A percentile compares a stretch with the other conserved stretches of the same genome.
phyloP scores from a whole-genome alignment of 2,329 filamentous ascomycete genomes.

The Nemania bipapillata region DNA sequence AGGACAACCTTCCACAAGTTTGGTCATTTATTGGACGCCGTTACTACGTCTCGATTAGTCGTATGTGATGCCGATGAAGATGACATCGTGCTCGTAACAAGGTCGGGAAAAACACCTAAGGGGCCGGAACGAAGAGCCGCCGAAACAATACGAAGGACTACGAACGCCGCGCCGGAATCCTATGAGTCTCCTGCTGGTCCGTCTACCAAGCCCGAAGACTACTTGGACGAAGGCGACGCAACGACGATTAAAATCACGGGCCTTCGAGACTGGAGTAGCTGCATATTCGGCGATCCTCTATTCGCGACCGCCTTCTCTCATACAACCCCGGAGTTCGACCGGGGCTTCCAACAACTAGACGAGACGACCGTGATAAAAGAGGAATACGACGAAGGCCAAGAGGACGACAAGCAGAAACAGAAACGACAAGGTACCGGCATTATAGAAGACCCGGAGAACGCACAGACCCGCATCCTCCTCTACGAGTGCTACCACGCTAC shows the following conservation, averaged over 20 bases:
- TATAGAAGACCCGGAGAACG: slow-evolving; percentile 59
- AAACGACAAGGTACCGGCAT: slow-evolving; percentile 41
- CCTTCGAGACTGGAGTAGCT: slow-evolving; percentile 68
- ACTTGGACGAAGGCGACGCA: slow-evolving; percentile 17
- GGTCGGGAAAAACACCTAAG: slow-evolving; percentile 30
- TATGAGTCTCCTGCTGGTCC: slow-evolving; percentile 2
- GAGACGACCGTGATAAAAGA: not conserved
- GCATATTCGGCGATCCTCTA: slow-evolving; percentile 69
- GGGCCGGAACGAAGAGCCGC: slow-evolving; percentile 28
- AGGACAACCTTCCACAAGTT: slow-evolving; percentile 64
- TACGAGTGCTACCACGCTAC: slow-evolving; percentile 69
- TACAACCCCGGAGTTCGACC: slow-evolving; percentile 58
- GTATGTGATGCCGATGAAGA: slow-evolving; percentile 65
- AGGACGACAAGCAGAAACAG: not conserved
- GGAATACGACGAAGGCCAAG: slow-evolving; percentile 21
- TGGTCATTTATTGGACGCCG: slow-evolving; percentile 61
- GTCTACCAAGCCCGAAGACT: slow-evolving; percentile 9
- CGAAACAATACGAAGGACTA: not conserved
- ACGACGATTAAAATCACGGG: slow-evolving; percentile 58
- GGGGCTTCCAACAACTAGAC: slow-evolving; percentile 56
- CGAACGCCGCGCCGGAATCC: slow-evolving; percentile 16
- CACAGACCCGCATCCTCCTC: slow-evolving; percentile 61
- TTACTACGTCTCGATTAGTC: slow-evolving; percentile 64
- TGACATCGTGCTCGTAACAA: slow-evolving; percentile 61
- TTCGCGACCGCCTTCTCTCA: slow-evolving; percentile 63